A percentile compares a stretch with the other conserved stretches of the same genome.
phyloP scores from a whole-genome alignment of 2,329 filamentous ascomycete species.

The Exophiala spinifera region DNA sequence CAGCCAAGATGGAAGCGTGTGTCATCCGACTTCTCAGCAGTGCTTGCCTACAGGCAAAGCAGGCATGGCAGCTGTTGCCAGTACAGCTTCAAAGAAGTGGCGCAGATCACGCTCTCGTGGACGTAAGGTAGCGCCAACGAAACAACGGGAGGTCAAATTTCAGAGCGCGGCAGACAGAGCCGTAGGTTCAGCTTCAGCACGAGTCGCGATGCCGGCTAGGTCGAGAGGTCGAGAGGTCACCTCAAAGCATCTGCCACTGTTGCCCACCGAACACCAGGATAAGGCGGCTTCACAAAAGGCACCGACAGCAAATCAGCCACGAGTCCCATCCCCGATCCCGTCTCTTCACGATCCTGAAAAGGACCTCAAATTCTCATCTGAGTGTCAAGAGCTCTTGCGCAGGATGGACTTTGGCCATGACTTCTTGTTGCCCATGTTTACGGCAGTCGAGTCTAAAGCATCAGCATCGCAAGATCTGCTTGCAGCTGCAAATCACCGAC shows the following conservation, averaged over 20 bases:
- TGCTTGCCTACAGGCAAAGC: constrained; percentile 19
- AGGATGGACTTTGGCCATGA: constrained; percentile 19
- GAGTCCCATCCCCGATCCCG: constrained; percentile 11
- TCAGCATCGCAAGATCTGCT: too few relatives aligned
- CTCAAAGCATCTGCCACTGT: neutral
- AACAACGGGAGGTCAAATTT: constrained; percentile 7
- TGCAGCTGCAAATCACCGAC: too few relatives aligned
- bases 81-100: constrained; percentile 1
- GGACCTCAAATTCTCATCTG: constrained; percentile 16
- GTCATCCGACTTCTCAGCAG: constrained; percentile 2
- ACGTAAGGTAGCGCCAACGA: constrained; percentile 2
- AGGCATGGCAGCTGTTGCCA: constrained; percentile 7
- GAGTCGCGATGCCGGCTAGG: neutral
- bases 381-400: constrained; percentile 18
- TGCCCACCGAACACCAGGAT: neutral
- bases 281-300: too few relatives aligned
- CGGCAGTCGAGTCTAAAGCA: neutral
- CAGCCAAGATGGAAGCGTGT: constrained; percentile 2
- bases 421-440: constrained; percentile 10
- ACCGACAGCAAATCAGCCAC: neutral
- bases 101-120: neutral
- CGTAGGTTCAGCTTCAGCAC: neutral
- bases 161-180: neutral
- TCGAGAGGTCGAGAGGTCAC: neutral
- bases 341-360: constrained; percentile 25